These are phyloP conservation scores for Samsoniella hepiali DNA, from an alignment of 2,329 filamentous ascomycete genomes.

Conservation along the genomic window DNA sequence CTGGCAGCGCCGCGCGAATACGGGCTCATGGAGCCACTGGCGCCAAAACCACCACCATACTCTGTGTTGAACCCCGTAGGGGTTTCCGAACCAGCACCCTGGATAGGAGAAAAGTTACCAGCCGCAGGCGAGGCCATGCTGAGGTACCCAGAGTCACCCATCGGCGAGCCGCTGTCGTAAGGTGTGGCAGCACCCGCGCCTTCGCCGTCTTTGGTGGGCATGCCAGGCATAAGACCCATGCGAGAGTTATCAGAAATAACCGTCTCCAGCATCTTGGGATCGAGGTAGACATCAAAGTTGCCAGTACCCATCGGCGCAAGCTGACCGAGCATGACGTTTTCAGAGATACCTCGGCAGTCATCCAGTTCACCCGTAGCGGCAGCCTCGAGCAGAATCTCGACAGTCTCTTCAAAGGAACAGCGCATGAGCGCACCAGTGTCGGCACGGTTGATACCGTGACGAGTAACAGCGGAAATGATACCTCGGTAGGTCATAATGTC, in stretches of 20 bases:
- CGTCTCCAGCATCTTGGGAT: conserved; percentile 92
- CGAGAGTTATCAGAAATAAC: conserved; percentile 90
- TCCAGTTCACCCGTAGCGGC: conserved; percentile 93
- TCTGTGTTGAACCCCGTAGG: conserved; percentile 63
- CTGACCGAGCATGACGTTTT: conserved; percentile 98
- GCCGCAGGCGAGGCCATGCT: conserved; percentile 60
- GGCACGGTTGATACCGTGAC: conserved; percentile 96
- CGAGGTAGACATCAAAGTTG: conserved; percentile 89
- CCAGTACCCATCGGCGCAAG: conserved; percentile 96
- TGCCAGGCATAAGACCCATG: conserved; percentile 75
- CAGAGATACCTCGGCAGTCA: conserved; percentile 95
- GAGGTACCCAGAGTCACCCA: conserved; percentile 67
- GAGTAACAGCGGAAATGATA: conserved; percentile 90
- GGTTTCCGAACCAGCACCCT: conserved; percentile 68
- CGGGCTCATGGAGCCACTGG: conserved; percentile 57
- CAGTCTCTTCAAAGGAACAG: conserved; percentile 98
- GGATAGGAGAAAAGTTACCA: conserved; percentile 74
- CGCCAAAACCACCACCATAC: conserved; percentile 52
- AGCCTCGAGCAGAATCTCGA: conserved; percentile 95
- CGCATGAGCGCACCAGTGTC: conserved; percentile 98
- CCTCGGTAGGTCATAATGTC: conserved; percentile 98
- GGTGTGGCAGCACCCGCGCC: conserved; percentile 86
- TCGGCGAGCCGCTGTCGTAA: conserved; percentile 83
- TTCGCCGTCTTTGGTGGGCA: conserved; percentile 71
- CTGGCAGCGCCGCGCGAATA: conserved; percentile 64